These are phyloP conservation scores for Pseudonitzschia pungens DNA, from an alignment of 108 stramenopile genomes.

Conservation along the genomic window DNA sequence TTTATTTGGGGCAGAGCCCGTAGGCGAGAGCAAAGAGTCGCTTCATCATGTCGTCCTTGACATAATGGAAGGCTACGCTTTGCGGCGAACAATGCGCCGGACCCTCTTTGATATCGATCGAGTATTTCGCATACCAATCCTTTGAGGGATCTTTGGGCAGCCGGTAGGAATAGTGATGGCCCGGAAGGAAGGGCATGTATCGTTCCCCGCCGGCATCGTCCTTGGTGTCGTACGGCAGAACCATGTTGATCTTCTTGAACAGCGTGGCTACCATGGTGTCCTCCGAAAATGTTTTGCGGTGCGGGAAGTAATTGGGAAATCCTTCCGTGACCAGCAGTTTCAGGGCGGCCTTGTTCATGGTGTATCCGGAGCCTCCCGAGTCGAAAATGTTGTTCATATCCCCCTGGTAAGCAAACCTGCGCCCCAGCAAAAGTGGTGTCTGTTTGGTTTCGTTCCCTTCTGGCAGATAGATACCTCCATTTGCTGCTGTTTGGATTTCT, in stretches of 20 bases:
- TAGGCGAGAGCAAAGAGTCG: slow-evolving; percentile 79
- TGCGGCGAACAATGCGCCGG: slow-evolving; percentile 86
- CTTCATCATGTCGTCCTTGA: slow-evolving; percentile 76
- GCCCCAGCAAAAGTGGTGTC: slow-evolving; percentile 84
- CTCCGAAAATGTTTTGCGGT: slow-evolving; percentile 67
- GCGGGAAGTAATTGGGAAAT: slow-evolving; percentile 74
- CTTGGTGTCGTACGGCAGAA: slow-evolving; percentile 88
- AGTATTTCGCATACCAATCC: slow-evolving; percentile 91
- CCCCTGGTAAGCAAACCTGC: slow-evolving; percentile 80
- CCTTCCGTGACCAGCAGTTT: slow-evolving; percentile 72
- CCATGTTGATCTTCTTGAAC: slow-evolving; percentile 53
- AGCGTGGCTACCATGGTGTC: slow-evolving; percentile 89
- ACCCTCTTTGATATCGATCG: slow-evolving; percentile 84
- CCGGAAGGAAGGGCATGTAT: slow-evolving; percentile 94
- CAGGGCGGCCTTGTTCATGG: slow-evolving; percentile 91
- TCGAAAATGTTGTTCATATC: slow-evolving; percentile 85
- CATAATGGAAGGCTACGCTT: slow-evolving; percentile 93
- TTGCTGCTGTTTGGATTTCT: slow-evolving; percentile 77
- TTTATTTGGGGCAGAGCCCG: slow-evolving; percentile 42
- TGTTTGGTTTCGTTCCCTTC: slow-evolving; percentile 65
- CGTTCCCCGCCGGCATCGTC: slow-evolving; percentile 89
- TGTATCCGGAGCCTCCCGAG: slow-evolving; percentile 94
- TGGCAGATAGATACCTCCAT: slow-evolving; percentile 80
- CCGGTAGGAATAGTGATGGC: slow-evolving; percentile 75
- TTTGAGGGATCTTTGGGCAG: slow-evolving; percentile 38